Evolutionary conservation across 768 basidiomycete genomes (phyloP).

Genomic region (Heimioporus sp.): DNA sequence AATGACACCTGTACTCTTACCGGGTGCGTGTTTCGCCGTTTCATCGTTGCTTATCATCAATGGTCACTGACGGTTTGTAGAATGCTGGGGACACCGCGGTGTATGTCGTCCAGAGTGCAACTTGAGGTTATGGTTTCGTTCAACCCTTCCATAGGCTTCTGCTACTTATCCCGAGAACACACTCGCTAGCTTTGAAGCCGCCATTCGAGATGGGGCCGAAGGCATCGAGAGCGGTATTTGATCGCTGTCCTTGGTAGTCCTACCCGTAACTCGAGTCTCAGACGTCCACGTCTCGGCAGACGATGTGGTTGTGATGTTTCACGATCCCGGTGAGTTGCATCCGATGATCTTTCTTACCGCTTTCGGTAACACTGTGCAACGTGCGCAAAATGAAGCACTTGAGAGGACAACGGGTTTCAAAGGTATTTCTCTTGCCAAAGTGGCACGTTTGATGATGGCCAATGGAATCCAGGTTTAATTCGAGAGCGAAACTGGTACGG

Average conservation of each 20-base stretch:
- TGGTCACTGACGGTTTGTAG: constrained; percentile 27
- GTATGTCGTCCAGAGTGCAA: constrained; percentile 43
- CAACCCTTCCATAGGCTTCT: constrained; percentile 59
- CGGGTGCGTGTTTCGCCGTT: constrained; percentile 20
- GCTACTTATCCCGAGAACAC: constrained; percentile 91
- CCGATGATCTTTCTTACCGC: constrained; percentile 18
- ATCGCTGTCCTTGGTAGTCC: constrained; percentile 30
- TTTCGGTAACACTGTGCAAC: constrained; percentile 23
- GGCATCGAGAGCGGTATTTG: constrained; percentile 96
- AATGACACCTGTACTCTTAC: constrained; percentile 25
- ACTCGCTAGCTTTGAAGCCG: constrained; percentile 90
- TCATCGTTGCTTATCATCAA: not conserved
- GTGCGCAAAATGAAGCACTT: constrained; percentile 45
- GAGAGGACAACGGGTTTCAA: constrained; percentile 79
- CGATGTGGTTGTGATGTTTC: constrained; percentile 90
- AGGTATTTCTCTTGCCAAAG: constrained; percentile 37
- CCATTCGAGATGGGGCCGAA: constrained; percentile 93
- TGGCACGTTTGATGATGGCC: constrained; percentile 28
- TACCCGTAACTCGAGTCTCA: constrained; percentile 58
- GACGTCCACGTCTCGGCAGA: constrained; percentile 95
- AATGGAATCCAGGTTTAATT: constrained; percentile 52
- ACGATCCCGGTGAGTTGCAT: constrained; percentile 72
- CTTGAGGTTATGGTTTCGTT: not conserved
- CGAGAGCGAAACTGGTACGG: constrained; percentile 73
- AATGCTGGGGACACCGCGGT: constrained; percentile 82